Evolutionary conservation across 169 alveolate genomes (phyloP), one percentile per base, ranked within the genome.

Genomic region (Cyclospora cayetanensis): DNA sequence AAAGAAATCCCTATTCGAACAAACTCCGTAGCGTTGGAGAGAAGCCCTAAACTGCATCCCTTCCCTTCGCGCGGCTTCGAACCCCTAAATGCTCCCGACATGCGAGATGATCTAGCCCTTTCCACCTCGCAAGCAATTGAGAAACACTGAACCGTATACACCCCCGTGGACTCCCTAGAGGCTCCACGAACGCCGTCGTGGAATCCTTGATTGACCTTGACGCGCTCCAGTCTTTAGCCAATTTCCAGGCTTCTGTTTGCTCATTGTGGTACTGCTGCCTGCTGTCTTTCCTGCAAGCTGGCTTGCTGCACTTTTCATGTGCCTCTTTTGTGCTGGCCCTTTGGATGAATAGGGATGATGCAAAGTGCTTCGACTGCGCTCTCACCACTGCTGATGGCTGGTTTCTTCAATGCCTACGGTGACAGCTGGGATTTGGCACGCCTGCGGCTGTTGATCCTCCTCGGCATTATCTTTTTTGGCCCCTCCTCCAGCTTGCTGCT

Each of bases 381-480:
- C 31, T 88, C 88, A 0, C 93, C 93, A 4, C 42, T 35, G 27
- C 22, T 89, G 63, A 65, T 77, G 65, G 60, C 43, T 3, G 29
- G 72, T 25, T 80, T 35, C 35, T 89, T 89, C 29, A 22, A 34
- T 0, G 34, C 37, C 68, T 76, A 42, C n/a, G 93, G 93, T 18
- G 87, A 89, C 70, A 46, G 35, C 22, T 89, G 93, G 93, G 1
- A 29, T 39, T 15, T 89, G 20, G 29, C 70, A n/a, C 31, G 53
- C 37, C 50, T 72, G 52, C 90, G 53, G 68, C 37, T 37, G 35
- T 66, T 72, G 60, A 37, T 89, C 66, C 25, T 89, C 27, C 27
- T 29, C 42, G 83, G 93, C 41, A 55, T 60, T 7, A 46, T 89
- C 15, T 20, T 63, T 39, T 89, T 76, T 53, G 87, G 77, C 0